A percentile compares a stretch with the other conserved stretches of the same genome.
phyloP scores from a whole-genome alignment of 2,329 filamentous ascomycete genomes.

The Calonectria pseudoturangicola region DNA sequence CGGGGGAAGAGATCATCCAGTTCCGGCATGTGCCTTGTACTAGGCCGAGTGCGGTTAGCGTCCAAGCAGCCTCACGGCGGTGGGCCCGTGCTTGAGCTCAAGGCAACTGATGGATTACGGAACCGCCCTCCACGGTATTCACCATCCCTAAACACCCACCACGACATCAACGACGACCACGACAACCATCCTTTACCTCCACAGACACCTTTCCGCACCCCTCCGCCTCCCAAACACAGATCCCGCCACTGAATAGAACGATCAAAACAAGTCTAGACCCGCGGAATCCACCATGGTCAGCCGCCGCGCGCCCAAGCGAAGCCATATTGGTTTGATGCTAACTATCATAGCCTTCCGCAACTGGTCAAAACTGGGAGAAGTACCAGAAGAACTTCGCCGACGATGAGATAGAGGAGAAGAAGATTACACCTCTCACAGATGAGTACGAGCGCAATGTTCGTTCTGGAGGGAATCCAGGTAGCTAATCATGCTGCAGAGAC shows the following conservation, averaged over 20 bases:
- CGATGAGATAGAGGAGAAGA: constrained; percentile 99
- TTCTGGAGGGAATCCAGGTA: constrained; percentile 10
- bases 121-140: constrained; percentile 60
- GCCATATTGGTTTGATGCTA: constrained; percentile 47
- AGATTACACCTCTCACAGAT: constrained; percentile 97
- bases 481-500: constrained; percentile 77
- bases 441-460: constrained; percentile 78
- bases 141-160: constrained; percentile 55
- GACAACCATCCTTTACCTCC: constrained; percentile 33
- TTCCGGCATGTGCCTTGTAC: constrained; percentile 56
- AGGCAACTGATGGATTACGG: constrained; percentile 65
- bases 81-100: constrained; percentile 61
- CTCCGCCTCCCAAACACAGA: neutral
- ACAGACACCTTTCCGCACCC: constrained; percentile 35
- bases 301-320: constrained; percentile 34
- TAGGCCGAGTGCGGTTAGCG: constrained; percentile 54
- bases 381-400: constrained; percentile 98
- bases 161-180: constrained; percentile 42
- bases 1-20: constrained; percentile 64
- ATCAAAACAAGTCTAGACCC: constrained; percentile 43
- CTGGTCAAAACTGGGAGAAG: constrained; percentile 97
- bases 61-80: constrained; percentile 46
- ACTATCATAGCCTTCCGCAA: constrained; percentile 88
- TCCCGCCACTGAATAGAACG: neutral
- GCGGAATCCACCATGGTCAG: constrained; percentile 66